Evolutionary conservation across 2,329 filamentous ascomycete species (phyloP).

Genomic region (Aspergillus latus): DNA sequence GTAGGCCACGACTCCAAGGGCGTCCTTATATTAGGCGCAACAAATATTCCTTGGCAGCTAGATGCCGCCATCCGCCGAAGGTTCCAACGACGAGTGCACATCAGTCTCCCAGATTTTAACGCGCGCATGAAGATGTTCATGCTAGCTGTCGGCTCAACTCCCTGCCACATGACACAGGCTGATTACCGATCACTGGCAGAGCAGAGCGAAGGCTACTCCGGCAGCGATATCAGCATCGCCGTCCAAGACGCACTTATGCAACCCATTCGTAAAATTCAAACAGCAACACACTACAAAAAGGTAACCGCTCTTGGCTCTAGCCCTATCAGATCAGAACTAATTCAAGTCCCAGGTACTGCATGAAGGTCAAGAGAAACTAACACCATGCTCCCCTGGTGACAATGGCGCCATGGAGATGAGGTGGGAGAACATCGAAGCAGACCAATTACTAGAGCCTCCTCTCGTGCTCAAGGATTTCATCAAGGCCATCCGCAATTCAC

Average conservation of each 20-base stretch:
- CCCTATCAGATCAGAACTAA: slow-evolving; percentile 9
- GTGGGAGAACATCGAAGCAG: slow-evolving; percentile 82
- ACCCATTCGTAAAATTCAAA: no score
- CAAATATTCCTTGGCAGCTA: slow-evolving; percentile 98
- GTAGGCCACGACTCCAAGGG: slow-evolving; percentile 94
- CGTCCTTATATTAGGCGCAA: slow-evolving; percentile 91
- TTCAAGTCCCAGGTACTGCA: slow-evolving; percentile 63
- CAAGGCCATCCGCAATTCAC: slow-evolving; percentile 81
- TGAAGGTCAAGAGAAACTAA: slow-evolving; percentile 62
- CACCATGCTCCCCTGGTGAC: slow-evolving; percentile 92
- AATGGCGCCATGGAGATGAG: slow-evolving; percentile 85
- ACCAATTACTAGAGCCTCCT: slow-evolving; percentile 80
- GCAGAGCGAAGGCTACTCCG: slow-evolving; percentile 89
- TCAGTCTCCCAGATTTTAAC: slow-evolving; percentile 81
- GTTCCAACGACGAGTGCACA: slow-evolving; percentile 95
- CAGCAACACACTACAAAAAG: no score
- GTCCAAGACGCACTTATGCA: no score
- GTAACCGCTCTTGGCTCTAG: slow-evolving; percentile 11
- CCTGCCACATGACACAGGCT: slow-evolving; percentile 59
- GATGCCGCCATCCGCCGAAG: slow-evolving; percentile 93
- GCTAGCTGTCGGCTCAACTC: slow-evolving; percentile 69
- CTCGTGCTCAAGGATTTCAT: slow-evolving; percentile 89
- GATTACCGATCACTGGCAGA: slow-evolving; percentile 80
- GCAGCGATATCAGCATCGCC: slow-evolving; percentile 71
- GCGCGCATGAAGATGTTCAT: slow-evolving; percentile 95